phyloP scores from a whole-genome alignment of 768 basidiomycete species.

The Psilocybe cyanescens region DNA sequence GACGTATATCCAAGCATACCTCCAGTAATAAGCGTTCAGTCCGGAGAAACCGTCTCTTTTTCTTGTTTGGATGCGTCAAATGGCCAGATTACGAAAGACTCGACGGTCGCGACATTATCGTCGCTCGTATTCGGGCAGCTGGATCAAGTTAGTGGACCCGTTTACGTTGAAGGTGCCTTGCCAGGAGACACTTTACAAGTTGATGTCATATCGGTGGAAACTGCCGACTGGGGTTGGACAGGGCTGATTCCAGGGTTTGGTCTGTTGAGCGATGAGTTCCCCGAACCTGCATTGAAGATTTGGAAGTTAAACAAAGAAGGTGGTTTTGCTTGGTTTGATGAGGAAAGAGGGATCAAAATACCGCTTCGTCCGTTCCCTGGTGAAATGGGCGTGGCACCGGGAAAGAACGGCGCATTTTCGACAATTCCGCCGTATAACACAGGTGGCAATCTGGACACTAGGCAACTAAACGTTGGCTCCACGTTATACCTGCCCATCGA shows the following conservation, averaged over 20 bases:
- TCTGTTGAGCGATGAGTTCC: constrained; percentile 57
- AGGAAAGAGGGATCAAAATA: constrained; percentile 48
- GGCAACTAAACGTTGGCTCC: constrained; percentile 56
- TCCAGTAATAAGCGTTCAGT: constrained; percentile 51
- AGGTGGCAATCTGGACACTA: constrained; percentile 66
- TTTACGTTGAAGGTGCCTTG: constrained; percentile 52
- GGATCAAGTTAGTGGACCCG: constrained; percentile 64
- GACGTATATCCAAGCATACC: constrained; percentile 42
- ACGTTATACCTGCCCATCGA: constrained; percentile 61
- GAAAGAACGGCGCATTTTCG: constrained; percentile 52
- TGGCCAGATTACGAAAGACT: constrained; percentile 53
- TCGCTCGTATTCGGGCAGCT: constrained; percentile 50
- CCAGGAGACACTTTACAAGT: constrained; percentile 65
- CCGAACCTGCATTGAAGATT: constrained; percentile 54
- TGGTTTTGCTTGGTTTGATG: constrained; percentile 55
- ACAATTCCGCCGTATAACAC: constrained; percentile 68
- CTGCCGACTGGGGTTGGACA: constrained; percentile 69
- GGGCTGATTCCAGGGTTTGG: constrained; percentile 63
- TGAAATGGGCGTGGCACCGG: constrained; percentile 66
- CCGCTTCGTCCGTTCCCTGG: constrained; percentile 63
- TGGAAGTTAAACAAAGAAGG: constrained; percentile 48
- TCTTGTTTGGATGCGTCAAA: constrained; percentile 70
- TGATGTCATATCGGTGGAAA: constrained; percentile 55
- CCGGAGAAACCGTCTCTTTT: constrained; percentile 58
- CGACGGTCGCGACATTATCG: constrained; percentile 38